Evolutionary conservation across 2,329 filamentous ascomycete genomes (phyloP).

Genomic region (Camillea tinctor): DNA sequence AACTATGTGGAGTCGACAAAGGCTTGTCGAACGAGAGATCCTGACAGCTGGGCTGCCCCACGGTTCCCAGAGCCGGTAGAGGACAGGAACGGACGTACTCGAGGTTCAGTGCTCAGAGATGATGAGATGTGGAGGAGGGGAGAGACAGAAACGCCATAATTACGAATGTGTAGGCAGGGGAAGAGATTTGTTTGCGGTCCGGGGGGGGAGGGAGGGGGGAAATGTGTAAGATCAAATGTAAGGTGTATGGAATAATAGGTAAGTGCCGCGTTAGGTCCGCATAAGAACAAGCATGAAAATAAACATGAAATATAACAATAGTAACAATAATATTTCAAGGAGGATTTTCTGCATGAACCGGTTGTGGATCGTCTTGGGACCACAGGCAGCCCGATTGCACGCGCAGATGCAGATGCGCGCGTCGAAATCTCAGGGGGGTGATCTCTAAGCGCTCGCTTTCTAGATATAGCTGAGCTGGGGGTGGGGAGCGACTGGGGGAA

Average conservation of each 20-base stretch:
- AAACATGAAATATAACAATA: neutral
- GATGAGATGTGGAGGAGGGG: slow-evolving; percentile 6
- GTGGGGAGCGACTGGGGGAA: neutral
- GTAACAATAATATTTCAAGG: slow-evolving; percentile 9
- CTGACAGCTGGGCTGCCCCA: slow-evolving; percentile 5
- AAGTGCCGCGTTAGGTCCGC: neutral
- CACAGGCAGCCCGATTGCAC: slow-evolving; percentile 6
- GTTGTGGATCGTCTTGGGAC: slow-evolving; percentile 7
- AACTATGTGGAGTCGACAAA: slow-evolving; percentile 31
- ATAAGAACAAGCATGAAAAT: neutral
- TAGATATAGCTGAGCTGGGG: neutral
- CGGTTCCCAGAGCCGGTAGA: neutral
- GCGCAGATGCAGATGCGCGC: slow-evolving; percentile 5
- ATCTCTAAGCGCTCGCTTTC: slow-evolving; percentile 1
- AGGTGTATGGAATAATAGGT: neutral
- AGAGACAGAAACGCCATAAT: neutral
- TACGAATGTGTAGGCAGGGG: neutral
- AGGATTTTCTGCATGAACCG: slow-evolving; percentile 8
- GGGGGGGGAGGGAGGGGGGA: neutral
- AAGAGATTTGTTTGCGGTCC: neutral
- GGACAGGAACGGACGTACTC: slow-evolving; percentile 2
- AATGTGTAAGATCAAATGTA: neutral
- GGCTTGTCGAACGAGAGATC: slow-evolving; percentile 9
- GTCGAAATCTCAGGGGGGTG: slow-evolving; percentile 3
- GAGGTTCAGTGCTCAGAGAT: slow-evolving; percentile 6